Evolutionary conservation across 2,329 filamentous ascomycete species (phyloP), one percentile per base, ranked within the genome.

Genomic region (Blastomyces percursus): DNA sequence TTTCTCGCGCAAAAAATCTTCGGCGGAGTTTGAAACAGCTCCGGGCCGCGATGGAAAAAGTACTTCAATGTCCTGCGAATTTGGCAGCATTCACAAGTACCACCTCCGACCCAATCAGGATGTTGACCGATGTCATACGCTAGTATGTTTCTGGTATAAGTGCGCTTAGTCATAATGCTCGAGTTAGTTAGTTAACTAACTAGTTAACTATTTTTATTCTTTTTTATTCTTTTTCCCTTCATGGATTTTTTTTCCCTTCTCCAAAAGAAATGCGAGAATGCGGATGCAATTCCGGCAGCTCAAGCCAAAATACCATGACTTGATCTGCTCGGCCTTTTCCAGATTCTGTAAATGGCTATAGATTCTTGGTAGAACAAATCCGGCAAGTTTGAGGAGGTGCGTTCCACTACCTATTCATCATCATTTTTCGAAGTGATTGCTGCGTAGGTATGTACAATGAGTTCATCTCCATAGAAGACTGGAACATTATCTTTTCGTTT

Each of bases 341-440:
- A 35, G 11, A 46, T 21, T 56, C 32, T 44, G 27, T 48, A 35
- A 24, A 46, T n/a, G 51, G 42, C 27, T 44, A 21, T 32, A 24
- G n/a, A 60, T 68, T 68, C 69, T 76, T 77, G 76, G 75, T 66
- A 78, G 74, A 77, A 67, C 61, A 71, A 71, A 61, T 61, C 67
- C 74, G 76, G 76, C 74, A 73, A 73, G 77, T 78, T 78, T 79
- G 77, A 79, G 76, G 76, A 73, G 74, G 70, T 70, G 74, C 75
- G 73, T 75, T 75, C 68, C 66, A 63, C 64, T 66, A 64, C 62
- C 62, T 63, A 57, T 67, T 63, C 61, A 62, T 65, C 64, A 44
- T 58, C 51, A 54, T 35, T n/a, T 30, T 54, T 5, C 35, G 2
- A 8, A 54, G 16, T 35, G 27, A 55, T 21, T 21, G 27, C 3